Base-by-base conservation (phyloP, 495 filamentous ascomycete species). In the Penicillium pancosmium region DNA sequence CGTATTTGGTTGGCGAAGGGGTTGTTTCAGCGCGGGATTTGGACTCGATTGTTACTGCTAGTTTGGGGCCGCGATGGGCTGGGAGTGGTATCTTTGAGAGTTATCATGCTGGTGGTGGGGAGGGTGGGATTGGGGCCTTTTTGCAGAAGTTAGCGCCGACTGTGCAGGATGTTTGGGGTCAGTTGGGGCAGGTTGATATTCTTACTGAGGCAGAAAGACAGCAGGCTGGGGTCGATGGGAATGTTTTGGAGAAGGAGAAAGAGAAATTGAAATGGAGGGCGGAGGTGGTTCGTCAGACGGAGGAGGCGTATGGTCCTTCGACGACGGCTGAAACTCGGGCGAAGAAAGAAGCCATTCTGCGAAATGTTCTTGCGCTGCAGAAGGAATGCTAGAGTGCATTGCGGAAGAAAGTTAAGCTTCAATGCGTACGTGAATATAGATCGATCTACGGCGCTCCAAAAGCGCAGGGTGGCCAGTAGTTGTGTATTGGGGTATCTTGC, bases 61-160 rank as follows among this genome's bases (percentile, higher is more conserved):
- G 78, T 52, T 71, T 84, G 64, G 84, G 84, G 9, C 78, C 82
- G 0, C 59, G 84, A 51, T 86, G 84, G 84, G 77, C 80, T 9
- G 76, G 83, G 12, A 79, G 79, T 56, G 83, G 84, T 9, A 78
- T 83, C 8, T 86, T 87, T 66, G 82, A 80, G 63, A 83, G 82
- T 52, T 86, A 86, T 66, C 80, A 83, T 70, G 80, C 82, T 43
- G 84, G 83, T 16, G 84, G 84, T 41, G 83, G 84, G 13, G 75
- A 75, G 41, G 78, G 76, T 9, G 83, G 82, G 3, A 72, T 86
- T 64, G 65, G 70, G n/a, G 78, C 73, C 4, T 85, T 86, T 61
- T 73, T 86, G 58, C 69, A 78, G 46, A 86, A 86, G 57, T 73
- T 86, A 64, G 82, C 80, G 19, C 72, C 74, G 11, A 86, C 84